Base-by-base conservation (phyloP, 2,329 filamentous ascomycete genomes). In the Simplicillium sp. region DNA sequence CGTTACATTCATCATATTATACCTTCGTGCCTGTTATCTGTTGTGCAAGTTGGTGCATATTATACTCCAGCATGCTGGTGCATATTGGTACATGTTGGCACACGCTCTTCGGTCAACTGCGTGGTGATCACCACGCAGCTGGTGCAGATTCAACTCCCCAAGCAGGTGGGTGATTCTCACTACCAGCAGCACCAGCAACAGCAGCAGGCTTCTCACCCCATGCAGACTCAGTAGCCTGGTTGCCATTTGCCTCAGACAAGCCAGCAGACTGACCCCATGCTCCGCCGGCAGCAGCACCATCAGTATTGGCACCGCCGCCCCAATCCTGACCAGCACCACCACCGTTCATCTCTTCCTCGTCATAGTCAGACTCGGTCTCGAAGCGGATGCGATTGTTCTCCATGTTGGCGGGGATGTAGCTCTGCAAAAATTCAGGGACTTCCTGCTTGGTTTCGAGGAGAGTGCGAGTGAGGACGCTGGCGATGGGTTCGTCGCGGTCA, bases 351-450 rank as follows among this genome's bases (percentile, higher is more conserved):
- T 61, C 60, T 14, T 59, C 52, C 1, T 58, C 61, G 36, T 75
- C 72, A 31, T 66, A 75, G 47, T 75, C 72, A 0, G 69, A 73
- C 39, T 75, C 73, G 0, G 68, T 69, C 50, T 77, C 75, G 37
- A 77, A 76, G 48, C 71, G 70, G 15, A 74, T 60, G 15, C 74
- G 64, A 13, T 60, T 53, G 0, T 58, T 55, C 1, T 66, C 61
- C 0, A 62, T 65, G 2, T 73, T 71, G 43, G 81, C 72, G 0
- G 83, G 82, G 42, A 77, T 64, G 56, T 77, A 79, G 1, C 67
- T 48, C 48, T 82, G 57, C 0, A 97, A 73, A 56, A 97, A 97
- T 0, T 94, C 84, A 0, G 92, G 92, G 18, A 98, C 64, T 0
- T 69, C 62, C 61, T 95, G 87, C 5, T 79, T 71, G 5, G 79